Base-by-base conservation (phyloP, 306 rosid species). In the Vigna mungo region DNA sequence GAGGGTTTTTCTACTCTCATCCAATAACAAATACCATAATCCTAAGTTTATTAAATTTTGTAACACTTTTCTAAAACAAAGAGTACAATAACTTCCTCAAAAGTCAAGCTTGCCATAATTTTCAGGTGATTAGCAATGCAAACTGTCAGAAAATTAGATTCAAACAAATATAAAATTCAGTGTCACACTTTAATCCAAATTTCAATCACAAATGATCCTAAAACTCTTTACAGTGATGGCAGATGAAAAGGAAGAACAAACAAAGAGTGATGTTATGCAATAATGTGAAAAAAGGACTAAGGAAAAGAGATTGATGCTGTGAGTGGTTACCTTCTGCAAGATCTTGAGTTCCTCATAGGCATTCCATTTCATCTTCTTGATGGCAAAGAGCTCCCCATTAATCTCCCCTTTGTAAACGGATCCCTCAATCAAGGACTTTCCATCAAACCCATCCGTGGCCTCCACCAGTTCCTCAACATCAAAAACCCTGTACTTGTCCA, bases 321-420 rank as follows among this genome's bases (percentile, higher is more conserved):
- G n/a, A 47, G 52, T 15, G 0, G 12, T 75, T 87, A 95, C 98
- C 98, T 92, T 95, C 84, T 95, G 97, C 75, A 95, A 88, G 83
- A 95, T 95, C 92, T 95, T 95, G 88, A 95, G 98, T 78, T 95
- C 96, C 66, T 95, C 98, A 46, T 81, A 89, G 37, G 96, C 98
- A 76, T 90, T 86, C 97, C 98, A 95, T 21, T 88, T 90, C 98
- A 95, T 95, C 97, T 89, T 92, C 93, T 92, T 95, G 76, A 95
- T 90, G 5, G 98, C 97, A 73, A 41, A 90, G 23, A 86, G 74
- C 16, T 86, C 87, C 7, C 93, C 97, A 46, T 75, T 86, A 58
- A 92, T 88, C 4, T 21, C 2, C 0, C 96, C 98, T 83, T 55
- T 95, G 55, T 95, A 92, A 14, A 95, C 97, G 60, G 96, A 88